Evolutionary conservation across 1,284 basidiomycete genomes (phyloP).

Genomic region (Microbotryum saponariae): DNA sequence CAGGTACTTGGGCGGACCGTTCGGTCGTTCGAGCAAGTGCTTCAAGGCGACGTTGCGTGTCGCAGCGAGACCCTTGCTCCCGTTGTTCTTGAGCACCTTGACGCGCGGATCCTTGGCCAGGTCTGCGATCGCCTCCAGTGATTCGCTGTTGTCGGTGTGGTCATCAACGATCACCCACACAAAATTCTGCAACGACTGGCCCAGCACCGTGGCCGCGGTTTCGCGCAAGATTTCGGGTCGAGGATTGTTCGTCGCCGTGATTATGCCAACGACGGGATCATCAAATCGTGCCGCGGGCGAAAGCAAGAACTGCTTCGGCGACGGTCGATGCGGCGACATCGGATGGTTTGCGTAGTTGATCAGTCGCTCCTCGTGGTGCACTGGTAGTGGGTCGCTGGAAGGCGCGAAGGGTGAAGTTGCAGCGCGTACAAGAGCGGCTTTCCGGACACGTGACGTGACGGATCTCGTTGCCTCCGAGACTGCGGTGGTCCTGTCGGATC

Average conservation of each 20-base stretch:
- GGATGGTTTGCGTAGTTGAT: conserved; percentile 28
- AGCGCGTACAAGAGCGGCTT: conserved; percentile 4
- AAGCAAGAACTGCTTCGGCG: conserved; percentile 27
- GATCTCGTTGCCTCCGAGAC: too few species aligned
- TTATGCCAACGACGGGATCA: conserved; percentile 23
- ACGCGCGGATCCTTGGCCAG: conserved; percentile 26
- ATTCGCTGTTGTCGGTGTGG: conserved; percentile 15
- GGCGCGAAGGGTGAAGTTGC: conserved; percentile 9
- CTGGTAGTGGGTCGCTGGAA: conserved; percentile 19
- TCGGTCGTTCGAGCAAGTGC: conserved; percentile 8
- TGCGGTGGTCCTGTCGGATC: too few species aligned
- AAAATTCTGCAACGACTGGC: conserved; percentile 31
- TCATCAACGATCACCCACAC: conserved; percentile 32
- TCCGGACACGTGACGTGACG: too few species aligned
- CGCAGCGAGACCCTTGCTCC: conserved; percentile 18
- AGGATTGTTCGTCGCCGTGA: conserved; percentile 31
- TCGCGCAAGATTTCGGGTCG: conserved; percentile 15
- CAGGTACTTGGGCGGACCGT: conserved; percentile 14
- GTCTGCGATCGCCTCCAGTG: conserved; percentile 4
- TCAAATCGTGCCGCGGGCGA: conserved; percentile 11
- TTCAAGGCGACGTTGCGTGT: conserved; percentile 27
- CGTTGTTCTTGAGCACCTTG: conserved; percentile 17
- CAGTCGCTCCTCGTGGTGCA: conserved; percentile 15
- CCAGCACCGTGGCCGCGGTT: conserved; percentile 23
- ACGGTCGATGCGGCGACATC: conserved; percentile 17